Conservation (phyloP, 176 grass and related monocot genomes). For the Oryza punctata region DNA sequence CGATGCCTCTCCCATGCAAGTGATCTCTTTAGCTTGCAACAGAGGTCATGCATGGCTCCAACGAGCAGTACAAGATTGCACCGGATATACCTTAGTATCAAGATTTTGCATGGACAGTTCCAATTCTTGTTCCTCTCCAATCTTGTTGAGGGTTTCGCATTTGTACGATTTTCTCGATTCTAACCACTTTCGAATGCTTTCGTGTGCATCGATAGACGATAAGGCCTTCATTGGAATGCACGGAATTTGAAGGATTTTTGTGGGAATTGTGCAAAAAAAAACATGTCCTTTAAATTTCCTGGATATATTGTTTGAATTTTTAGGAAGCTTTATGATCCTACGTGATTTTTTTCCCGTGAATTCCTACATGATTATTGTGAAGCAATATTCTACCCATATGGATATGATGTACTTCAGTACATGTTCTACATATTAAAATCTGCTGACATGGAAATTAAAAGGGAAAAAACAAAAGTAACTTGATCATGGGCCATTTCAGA, state of each 20-base stretch:
- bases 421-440: too few species aligned
- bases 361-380: too few species aligned
- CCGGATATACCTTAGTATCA: not conserved
- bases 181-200: not conserved
- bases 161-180: not conserved
- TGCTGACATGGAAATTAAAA: too few species aligned
- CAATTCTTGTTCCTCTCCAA: not conserved
- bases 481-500: not conserved
- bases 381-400: not conserved
- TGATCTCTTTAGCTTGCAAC: not conserved
- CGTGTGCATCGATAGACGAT: not conserved
- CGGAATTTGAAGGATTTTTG: too few species aligned
- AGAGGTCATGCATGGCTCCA: conserved; percentile 19
- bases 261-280: too few species aligned
- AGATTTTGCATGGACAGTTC: not conserved
- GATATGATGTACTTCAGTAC: too few species aligned
- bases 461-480: too few species aligned
- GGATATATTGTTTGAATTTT: too few species aligned
- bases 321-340: not conserved
- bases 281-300: too few species aligned
- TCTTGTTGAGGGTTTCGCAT: not conserved
- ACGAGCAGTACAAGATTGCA: not conserved
- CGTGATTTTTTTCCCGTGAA: too few species aligned
- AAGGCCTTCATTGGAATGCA: too few species aligned
- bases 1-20: not conserved